These are phyloP conservation scores for Plantago coronopus DNA, from an alignment of 305 asterid species.

Conservation along the genomic window DNA sequence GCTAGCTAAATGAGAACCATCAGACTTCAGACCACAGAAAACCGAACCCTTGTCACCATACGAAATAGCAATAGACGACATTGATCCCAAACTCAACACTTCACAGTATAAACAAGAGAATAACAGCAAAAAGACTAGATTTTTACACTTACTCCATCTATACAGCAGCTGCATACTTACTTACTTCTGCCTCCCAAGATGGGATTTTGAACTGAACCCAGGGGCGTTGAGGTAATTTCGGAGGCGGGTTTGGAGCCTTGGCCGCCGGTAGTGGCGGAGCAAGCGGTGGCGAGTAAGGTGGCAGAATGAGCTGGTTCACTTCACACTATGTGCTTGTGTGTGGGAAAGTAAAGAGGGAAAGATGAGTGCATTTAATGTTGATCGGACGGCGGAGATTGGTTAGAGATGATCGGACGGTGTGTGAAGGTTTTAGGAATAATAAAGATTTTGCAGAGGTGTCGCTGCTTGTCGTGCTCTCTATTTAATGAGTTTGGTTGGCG, in stretches of 20 bases:
- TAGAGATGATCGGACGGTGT: constrained; percentile 29
- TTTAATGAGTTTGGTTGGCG: constrained; percentile 25
- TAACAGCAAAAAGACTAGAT: constrained; percentile 24
- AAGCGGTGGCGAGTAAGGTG: not conserved
- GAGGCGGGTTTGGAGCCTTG: constrained; percentile 11
- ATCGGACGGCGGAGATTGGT: constrained; percentile 29
- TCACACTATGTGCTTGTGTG: constrained; percentile 23
- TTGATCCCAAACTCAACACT: constrained; percentile 65
- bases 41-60: constrained; percentile 77
- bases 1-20: constrained; percentile 64
- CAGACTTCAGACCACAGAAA: constrained; percentile 68
- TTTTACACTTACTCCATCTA: constrained; percentile 19
- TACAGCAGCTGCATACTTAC: too few species aligned
- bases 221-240: not conserved
- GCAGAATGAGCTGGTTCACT: constrained; percentile 20
- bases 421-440: constrained; percentile 2
- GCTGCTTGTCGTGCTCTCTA: constrained; percentile 49
- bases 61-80: constrained; percentile 74
- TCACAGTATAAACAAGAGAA: constrained; percentile 26
- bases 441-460: constrained; percentile 28
- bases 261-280: constrained; percentile 23
- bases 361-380: constrained; percentile 49
- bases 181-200: constrained; percentile 7
- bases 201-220: not conserved
- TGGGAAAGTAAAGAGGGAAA: constrained; percentile 23